Evolutionary conservation across 768 basidiomycete species (phyloP).

Genomic region (Ephemerocybe angulata): DNA sequence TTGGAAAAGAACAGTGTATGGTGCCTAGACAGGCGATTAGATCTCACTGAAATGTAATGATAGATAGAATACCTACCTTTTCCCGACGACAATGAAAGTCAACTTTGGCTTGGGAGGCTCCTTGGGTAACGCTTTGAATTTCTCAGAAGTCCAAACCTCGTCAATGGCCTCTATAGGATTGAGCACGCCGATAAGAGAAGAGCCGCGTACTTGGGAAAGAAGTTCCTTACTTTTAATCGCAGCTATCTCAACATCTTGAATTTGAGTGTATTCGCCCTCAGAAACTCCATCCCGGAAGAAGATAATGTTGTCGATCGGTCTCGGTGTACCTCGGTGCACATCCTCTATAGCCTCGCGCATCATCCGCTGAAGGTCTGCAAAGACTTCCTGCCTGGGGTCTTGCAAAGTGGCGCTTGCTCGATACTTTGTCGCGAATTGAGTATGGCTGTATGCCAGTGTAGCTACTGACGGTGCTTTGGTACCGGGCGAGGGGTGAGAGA

Average conservation of each 20-base stretch:
- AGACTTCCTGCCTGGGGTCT: slow-evolving; percentile 43
- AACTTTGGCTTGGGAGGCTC: slow-evolving; percentile 34
- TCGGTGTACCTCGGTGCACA: slow-evolving; percentile 12
- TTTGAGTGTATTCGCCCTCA: slow-evolving; percentile 37
- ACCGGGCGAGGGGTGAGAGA: slow-evolving; percentile 62
- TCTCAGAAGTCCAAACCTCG: background rate
- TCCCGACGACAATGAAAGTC: slow-evolving; percentile 59
- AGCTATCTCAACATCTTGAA: slow-evolving; percentile 39
- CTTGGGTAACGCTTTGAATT: background rate
- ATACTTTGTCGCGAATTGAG: slow-evolving; percentile 44
- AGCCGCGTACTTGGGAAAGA: too few species aligned
- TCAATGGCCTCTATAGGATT: slow-evolving; percentile 12
- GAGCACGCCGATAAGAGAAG: too few species aligned
- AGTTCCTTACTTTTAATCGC: slow-evolving; percentile 39
- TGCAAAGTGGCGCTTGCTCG: slow-evolving; percentile 40
- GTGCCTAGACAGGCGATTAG: slow-evolving; percentile 15
- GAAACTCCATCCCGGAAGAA: slow-evolving; percentile 49
- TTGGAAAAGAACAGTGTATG: slow-evolving; percentile 22
- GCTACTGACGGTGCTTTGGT: slow-evolving; percentile 50
- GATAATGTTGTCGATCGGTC: slow-evolving; percentile 27
- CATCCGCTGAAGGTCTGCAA: slow-evolving; percentile 39
- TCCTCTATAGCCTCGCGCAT: slow-evolving; percentile 24
- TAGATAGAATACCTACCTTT: slow-evolving; percentile 54
- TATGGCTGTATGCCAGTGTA: slow-evolving; percentile 54
- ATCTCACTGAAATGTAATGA: slow-evolving; percentile 20